phyloP scores from a whole-genome alignment of 345 rosid species.

The Lumnitzera littorea region DNA sequence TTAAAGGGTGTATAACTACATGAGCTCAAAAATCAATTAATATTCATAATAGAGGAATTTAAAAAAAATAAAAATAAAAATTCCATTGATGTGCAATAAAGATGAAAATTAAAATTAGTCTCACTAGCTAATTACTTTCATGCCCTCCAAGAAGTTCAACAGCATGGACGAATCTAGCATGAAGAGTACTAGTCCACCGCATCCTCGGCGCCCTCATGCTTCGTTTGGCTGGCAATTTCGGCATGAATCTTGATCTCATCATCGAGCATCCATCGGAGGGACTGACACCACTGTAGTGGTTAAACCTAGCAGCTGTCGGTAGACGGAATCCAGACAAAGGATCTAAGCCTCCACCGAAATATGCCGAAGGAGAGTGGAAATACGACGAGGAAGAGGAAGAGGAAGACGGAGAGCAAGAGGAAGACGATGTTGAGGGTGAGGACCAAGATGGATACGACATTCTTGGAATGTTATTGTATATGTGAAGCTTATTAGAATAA shows the following conservation, averaged over 20 bases:
- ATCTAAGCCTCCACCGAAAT: constrained; percentile 39
- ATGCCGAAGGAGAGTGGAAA: constrained; percentile 22
- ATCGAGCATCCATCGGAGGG: constrained; percentile 10
- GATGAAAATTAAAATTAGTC: not conserved
- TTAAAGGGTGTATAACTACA: too few relatives aligned
- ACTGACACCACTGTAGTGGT: constrained; percentile 14
- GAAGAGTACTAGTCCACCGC: constrained; percentile 92
- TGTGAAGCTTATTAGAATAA: constrained; percentile 4
- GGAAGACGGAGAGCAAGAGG: not conserved
- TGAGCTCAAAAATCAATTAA: too few relatives aligned
- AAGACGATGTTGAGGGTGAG: constrained; percentile 3
- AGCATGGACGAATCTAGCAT: constrained; percentile 75
- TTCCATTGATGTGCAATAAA: not conserved
- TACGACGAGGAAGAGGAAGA: too few relatives aligned
- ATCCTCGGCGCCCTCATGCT: constrained; percentile 91
- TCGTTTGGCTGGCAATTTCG: constrained; percentile 54
- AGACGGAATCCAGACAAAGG: constrained; percentile 24
- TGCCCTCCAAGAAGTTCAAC: constrained; percentile 95
- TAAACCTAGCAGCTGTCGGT: constrained; percentile 28
- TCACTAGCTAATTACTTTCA: constrained; percentile 42
- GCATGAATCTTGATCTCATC: constrained; percentile 67
- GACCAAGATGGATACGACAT: constrained; percentile 28
- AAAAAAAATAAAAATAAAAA: not conserved
- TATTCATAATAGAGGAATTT: not conserved
- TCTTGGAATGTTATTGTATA: constrained; percentile 18